Base-by-base conservation (phyloP, 1,284 basidiomycete species). In the Ceraceosorus bombacis region DNA sequence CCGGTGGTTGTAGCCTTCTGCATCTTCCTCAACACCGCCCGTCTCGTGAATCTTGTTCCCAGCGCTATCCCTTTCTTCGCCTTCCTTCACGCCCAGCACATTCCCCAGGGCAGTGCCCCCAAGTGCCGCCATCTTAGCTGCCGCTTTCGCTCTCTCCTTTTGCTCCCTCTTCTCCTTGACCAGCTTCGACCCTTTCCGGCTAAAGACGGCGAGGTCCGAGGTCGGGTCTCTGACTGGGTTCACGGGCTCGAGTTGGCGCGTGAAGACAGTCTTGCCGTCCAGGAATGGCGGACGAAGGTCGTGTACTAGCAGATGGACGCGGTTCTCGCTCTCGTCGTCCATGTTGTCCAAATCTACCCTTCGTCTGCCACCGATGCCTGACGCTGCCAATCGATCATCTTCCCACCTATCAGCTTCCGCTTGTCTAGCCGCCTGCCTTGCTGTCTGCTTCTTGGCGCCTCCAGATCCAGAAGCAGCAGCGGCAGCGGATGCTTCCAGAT, bases 401-500 rank as follows among this genome's bases (percentile, higher is more conserved):
- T 98, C 95, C 95, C 95, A 99, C 1, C 94, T 81, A 69, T 99
- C 94, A 69, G 93, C 94, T 77, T 99, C 95, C 27, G 90, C 90
- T 70, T 96, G 96, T 57, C 73, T 70, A 41, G 71, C 69, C 17
- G 75, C 73, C 65, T 78, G 76, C 4, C 69, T 66, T 7, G 74
- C 76, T 0, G 75, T 72, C 52, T 83, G 54, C 49, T 67, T 69
- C 50, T 74, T 58, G 27, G 27, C 3, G 4, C 64, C 61, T 7
- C 71, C 46, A 8, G 62, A 57, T 7, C 38, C 60, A 27, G 27
- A 27, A 27, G 27, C 27, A 5, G 10, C 27, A 6, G 66, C 57
- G 6, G 64, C 51, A 15, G 68, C 55, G 27, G 68, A 58, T 0
- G 69, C 69, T 69, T 90, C 88, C 67, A 90, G 88, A 50, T 79